Base-by-base conservation (phyloP, 306 rosid species). In the Ormosia semicastrata region DNA sequence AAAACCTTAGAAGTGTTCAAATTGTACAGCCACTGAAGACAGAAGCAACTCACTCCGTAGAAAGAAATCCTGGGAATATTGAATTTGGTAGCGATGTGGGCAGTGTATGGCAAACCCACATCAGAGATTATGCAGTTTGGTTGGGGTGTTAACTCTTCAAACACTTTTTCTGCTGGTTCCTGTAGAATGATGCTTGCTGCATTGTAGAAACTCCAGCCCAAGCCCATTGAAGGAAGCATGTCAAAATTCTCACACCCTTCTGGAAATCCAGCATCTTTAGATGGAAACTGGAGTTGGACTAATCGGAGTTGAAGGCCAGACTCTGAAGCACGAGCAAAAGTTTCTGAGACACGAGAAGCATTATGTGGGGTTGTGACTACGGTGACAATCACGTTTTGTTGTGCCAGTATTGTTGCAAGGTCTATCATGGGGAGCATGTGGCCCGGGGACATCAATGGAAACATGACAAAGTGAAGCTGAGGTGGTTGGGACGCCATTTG, bases 41-140 rank as follows among this genome's bases (percentile, higher is more conserved):
- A 78, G 79, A 89, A 89, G 39, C 94, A 88, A 39, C 85, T 7
- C 0, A 63, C 29, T 9, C 87, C 90, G n/a, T n/a, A 6, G 85
- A 91, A 93, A 4, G 93, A 84, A 14, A 93, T 73, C 87, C 97
- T 82, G 1, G 94, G 98, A 49, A 91, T 78, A 7, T 81, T 18
- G 46, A 87, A 83, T 54, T 77, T 85, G 11, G 8, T 47, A 11
- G 92, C 89, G 18, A 93, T 81, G 36, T 82, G 37, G 37, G 90
- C 69, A 12, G 93, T 89, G 81, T 89, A 93, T 2, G 92, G 84
- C 46, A 94, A 66, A 36, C 87, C 0, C 30, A 85, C 69, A 53
- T 90, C 94, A 17, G 97, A 89, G 58, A 92, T 87, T n/a, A 93
- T 87, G 87, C 91, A 89, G 73, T 57, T 74, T 13, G 97, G 97